Percentiles rank a stretch among this genome's conserved stretches.
Evolutionary conservation across 2,329 filamentous ascomycete species (phyloP).

Genomic region (Thelonectria rubi): DNA sequence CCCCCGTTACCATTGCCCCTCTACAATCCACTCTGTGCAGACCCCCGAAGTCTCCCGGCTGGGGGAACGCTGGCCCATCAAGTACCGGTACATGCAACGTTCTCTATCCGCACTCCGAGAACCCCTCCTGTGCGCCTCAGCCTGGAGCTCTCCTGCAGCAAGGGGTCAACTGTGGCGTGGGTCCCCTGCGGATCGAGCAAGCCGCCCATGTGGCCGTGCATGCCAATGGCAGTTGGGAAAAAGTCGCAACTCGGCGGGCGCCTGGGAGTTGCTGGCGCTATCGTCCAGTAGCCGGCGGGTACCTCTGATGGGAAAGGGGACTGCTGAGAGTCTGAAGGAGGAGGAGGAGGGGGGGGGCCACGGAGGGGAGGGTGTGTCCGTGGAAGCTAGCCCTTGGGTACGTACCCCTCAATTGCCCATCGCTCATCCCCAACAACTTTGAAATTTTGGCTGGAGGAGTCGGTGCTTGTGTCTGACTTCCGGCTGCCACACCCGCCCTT

Average conservation of each 20-base stretch:
- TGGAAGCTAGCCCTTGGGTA: constrained; percentile 34
- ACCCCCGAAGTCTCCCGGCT: constrained; percentile 42
- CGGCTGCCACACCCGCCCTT: constrained; percentile 37
- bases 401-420: constrained; percentile 41
- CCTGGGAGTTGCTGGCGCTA: constrained; percentile 14
- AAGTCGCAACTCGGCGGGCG: constrained; percentile 36
- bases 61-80: constrained; percentile 18
- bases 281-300: constrained; percentile 7
- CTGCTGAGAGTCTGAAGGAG: neutral
- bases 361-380: constrained; percentile 20
- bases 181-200: constrained; percentile 42
- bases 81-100: constrained; percentile 36
- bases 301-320: neutral
- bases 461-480: constrained; percentile 39
- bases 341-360: constrained; percentile 5
- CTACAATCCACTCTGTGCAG: constrained; percentile 6
- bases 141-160: constrained; percentile 35
- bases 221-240: constrained; percentile 38
- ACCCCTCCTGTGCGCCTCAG: constrained; percentile 18
- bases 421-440: constrained; percentile 54
- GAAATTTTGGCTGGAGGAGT: constrained; percentile 46
- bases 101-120: constrained; percentile 7
- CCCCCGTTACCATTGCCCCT: constrained; percentile 16
- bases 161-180: constrained; percentile 34
- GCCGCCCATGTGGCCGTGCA: constrained; percentile 40